A percentile compares a stretch with the other conserved stretches of the same genome.
phyloP scores from a whole-genome alignment of 1,284 basidiomycete genomes.

The Boletellus deceptivus region DNA sequence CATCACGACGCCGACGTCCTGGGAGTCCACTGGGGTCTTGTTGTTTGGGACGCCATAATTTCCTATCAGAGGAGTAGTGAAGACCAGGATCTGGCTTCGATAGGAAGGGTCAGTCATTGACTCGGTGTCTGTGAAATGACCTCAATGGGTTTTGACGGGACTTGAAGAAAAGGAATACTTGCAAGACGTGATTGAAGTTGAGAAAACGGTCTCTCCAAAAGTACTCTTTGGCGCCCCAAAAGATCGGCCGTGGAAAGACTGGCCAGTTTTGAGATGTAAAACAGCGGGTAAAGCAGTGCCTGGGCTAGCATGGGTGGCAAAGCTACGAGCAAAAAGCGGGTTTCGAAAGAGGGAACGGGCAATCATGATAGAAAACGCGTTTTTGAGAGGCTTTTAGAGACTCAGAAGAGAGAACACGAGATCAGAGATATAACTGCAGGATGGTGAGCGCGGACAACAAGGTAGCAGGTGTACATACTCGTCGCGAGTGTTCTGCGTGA shows the following conservation, averaged over 20 bases:
- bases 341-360: conserved; percentile 50
- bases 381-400: conserved; percentile 41
- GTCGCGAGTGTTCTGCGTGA: conserved; percentile 81
- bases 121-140: conserved; percentile 75
- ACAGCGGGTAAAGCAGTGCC: conserved; percentile 65
- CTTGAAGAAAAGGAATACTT: conserved; percentile 29
- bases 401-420: conserved; percentile 77
- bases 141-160: conserved; percentile 10
- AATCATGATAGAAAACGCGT: conserved; percentile 45
- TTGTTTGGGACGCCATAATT: conserved; percentile 97
- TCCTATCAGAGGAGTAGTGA: conserved; percentile 97
- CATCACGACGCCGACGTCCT: conserved; percentile 87
- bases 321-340: conserved; percentile 51
- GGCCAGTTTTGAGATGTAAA: conserved; percentile 91
- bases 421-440: conserved; percentile 75
- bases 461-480: conserved; percentile 50
- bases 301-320: conserved; percentile 65
- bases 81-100: conserved; percentile 96
- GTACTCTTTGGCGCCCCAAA: conserved; percentile 89
- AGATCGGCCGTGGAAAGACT: conserved; percentile 85
- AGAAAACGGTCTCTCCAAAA: conserved; percentile 98
- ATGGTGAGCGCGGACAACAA: conserved; percentile 4
- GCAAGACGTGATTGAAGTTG: conserved; percentile 98
- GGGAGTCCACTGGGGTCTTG: conserved; percentile 67
- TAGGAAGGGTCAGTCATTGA: conserved; percentile 99